Evolutionary conservation across 2,329 filamentous ascomycete genomes (phyloP).

Genomic region (Penicillium hordei): DNA sequence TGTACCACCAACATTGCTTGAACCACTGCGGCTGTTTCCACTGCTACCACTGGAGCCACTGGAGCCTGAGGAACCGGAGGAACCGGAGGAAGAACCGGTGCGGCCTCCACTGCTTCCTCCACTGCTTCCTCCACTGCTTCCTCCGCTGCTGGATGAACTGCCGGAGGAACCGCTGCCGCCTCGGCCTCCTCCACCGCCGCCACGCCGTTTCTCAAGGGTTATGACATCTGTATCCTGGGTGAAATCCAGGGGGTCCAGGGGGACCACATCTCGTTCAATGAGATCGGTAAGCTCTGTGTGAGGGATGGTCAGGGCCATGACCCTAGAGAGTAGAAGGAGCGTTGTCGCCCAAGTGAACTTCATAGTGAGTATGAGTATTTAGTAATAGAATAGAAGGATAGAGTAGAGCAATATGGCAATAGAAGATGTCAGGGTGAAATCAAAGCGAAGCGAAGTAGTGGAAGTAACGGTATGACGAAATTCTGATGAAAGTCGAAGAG

Average conservation of each 20-base stretch:
- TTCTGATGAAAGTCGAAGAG: neutral
- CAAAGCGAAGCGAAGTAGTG: neutral
- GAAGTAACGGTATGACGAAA: neutral
- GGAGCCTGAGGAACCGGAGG: neutral
- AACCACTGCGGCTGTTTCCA: slow-evolving; percentile 23
- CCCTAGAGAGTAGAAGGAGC: slow-evolving; percentile 32
- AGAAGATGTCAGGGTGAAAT: neutral
- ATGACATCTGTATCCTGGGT: slow-evolving; percentile 15
- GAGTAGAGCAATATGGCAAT: neutral
- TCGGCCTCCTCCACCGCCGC: slow-evolving; percentile 47
- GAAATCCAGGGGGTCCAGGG: neutral
- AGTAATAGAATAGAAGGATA: neutral
- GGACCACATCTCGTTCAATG: slow-evolving; percentile 16
- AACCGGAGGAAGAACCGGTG: slow-evolving; percentile 20
- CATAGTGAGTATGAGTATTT: slow-evolving; percentile 24
- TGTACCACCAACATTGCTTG: slow-evolving; percentile 32
- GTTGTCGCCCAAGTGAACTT: slow-evolving; percentile 31
- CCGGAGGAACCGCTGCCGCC: slow-evolving; percentile 28
- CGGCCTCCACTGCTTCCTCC: slow-evolving; percentile 30
- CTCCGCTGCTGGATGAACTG: slow-evolving; percentile 28
- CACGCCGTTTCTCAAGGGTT: slow-evolving; percentile 51
- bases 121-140: slow-evolving; percentile 28
- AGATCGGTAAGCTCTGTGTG: slow-evolving; percentile 21
- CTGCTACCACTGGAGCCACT: slow-evolving; percentile 13
- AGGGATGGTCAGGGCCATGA: slow-evolving; percentile 31